Conservation (phyloP, 2,329 filamentous ascomycete genomes). For the Chrysoporthe deuterocubensis region DNA sequence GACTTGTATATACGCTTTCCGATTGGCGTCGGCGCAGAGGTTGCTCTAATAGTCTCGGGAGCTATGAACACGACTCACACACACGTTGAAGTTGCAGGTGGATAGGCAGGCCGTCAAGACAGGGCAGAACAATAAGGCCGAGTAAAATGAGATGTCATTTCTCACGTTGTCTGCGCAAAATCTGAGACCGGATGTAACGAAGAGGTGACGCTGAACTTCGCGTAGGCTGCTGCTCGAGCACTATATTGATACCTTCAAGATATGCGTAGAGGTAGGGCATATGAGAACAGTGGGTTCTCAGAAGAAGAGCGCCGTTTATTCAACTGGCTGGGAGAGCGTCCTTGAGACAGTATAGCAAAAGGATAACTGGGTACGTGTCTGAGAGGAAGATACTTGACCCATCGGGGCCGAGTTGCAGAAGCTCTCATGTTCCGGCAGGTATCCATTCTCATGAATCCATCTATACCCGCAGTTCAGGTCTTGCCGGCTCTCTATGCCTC, state of each 20-base stretch:
- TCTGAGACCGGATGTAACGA: neutral
- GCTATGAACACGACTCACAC: neutral
- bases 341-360: too few species aligned
- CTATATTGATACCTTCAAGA: too few species aligned
- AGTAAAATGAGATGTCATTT: neutral
- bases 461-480: neutral
- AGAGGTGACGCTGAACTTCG: too few species aligned
- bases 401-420: too few species aligned
- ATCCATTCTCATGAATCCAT: neutral
- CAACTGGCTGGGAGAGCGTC: too few species aligned
- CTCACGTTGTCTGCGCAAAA: neutral
- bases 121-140: neutral
- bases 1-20: neutral
- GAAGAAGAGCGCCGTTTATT: too few species aligned
- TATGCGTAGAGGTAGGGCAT: too few species aligned
- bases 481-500: neutral
- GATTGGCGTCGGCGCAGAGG: neutral
- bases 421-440: too few species aligned
- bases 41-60: neutral
- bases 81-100: neutral
- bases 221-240: too few species aligned
- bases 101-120: neutral
- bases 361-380: too few species aligned
- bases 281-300: too few species aligned
- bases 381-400: too few species aligned